phyloP scores from a whole-genome alignment of 306 rosid species.

The Spatholobus suberectus region DNA sequence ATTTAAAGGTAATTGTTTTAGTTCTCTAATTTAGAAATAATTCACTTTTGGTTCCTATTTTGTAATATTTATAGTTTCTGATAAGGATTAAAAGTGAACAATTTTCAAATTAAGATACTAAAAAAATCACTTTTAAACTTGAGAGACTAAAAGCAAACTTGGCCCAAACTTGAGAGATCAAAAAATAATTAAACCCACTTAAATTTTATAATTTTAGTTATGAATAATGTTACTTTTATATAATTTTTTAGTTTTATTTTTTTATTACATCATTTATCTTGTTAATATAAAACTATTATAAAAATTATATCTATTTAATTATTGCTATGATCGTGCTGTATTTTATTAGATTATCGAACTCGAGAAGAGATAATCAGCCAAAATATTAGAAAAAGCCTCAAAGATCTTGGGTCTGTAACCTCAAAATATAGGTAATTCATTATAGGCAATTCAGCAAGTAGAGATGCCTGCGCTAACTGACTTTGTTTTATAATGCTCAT shows the following conservation, averaged over 20 bases:
- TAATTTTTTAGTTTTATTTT: background rate
- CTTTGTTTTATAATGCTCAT: no score
- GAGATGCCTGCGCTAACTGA: background rate
- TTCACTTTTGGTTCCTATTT: no score
- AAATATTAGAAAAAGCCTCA: background rate
- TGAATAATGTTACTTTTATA: background rate
- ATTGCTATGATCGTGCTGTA: background rate
- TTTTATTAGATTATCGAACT: background rate
- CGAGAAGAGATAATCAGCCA: background rate
- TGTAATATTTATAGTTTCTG: no score
- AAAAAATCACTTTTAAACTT: no score
- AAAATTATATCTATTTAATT: background rate
- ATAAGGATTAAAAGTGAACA: no score
- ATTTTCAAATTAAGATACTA: no score
- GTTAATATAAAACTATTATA: background rate
- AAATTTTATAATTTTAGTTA: background rate
- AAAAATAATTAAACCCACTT: background rate
- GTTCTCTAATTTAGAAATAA: no score
- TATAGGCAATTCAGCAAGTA: constrained; percentile 6
- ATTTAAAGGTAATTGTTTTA: no score
- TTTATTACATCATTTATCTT: background rate
- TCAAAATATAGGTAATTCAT: no score
- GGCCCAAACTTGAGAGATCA: no score
- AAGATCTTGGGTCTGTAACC: background rate
- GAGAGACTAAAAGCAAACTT: no score